Evolutionary conservation across 1,284 basidiomycete genomes (phyloP).

Genomic region (Ganoderma multipileum): DNA sequence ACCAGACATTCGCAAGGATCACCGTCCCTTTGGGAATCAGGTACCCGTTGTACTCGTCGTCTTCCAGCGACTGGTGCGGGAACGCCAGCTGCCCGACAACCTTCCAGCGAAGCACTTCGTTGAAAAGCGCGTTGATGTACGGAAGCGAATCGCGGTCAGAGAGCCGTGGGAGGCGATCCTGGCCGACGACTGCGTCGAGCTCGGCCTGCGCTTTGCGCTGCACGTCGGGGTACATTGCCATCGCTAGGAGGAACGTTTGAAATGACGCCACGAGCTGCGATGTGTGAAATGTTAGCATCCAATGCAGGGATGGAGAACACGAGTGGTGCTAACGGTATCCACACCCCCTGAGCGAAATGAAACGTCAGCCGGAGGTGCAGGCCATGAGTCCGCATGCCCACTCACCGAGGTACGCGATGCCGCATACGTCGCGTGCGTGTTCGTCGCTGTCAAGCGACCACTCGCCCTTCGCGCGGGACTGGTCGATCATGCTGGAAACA

Average conservation of each 20-base stretch:
- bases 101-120: conserved; percentile 12
- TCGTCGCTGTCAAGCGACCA: not conserved
- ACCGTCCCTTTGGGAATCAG: conserved; percentile 29
- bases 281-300: not conserved
- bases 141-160: conserved; percentile 6
- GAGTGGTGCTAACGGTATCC: conserved; percentile 21
- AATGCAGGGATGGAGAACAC: not conserved
- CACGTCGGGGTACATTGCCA: conserved; percentile 7
- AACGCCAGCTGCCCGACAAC: conserved; percentile 8
- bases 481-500: not conserved
- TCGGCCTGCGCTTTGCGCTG: conserved; percentile 11
- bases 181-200: conserved; percentile 14
- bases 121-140: conserved; percentile 10
- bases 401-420: conserved; percentile 1
- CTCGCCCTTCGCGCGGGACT: conserved; percentile 4
- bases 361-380: not conserved
- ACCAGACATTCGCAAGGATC: conserved; percentile 28
- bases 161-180: conserved; percentile 9
- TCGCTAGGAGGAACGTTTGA: conserved; percentile 8
- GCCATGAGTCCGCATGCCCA: not conserved
- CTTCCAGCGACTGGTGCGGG: conserved; percentile 3
- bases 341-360: conserved; percentile 9
- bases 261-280: conserved; percentile 1
- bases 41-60: conserved; percentile 23
- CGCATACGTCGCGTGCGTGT: conserved; percentile 3